Evolutionary conservation across 768 basidiomycete species (phyloP), one percentile per base, ranked within the genome.

Genomic region (Crucibulum laeve): DNA sequence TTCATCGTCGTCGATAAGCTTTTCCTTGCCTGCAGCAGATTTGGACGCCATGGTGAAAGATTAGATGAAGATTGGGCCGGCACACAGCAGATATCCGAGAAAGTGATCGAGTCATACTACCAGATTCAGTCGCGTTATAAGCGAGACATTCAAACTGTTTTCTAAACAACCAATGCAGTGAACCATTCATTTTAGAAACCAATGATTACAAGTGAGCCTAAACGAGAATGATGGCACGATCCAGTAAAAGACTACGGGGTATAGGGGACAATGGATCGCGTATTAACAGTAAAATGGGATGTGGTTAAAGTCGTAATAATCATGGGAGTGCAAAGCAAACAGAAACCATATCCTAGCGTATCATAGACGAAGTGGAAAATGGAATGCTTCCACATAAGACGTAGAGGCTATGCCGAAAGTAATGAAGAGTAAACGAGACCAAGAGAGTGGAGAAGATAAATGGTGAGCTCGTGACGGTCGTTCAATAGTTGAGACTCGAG

Each of bases 281-380:
- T 74, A 83, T 86, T 83, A 83, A 70, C 72, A 71, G 69, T 73
- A 69, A 70, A 68, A 79, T 64, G 66, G 76, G 71, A 80, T 74
- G 71, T 67, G 71, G 68, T 69, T 75, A 76, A n/a, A n/a, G 72
- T 80, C 77, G 65, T 81, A 73, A 76, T 73, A 69, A 77, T 79
- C 77, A 74, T 81, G 68, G 76, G 64, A 52, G 67, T 66, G 62
- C 60, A 61, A 72, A 71, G 65, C 61, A 73, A 64, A 64, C 63
- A 54, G 56, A 56, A 63, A 71, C 76, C 69, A 75, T 69, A 82
- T 81, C 82, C 82, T 73, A 75, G 70, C 71, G 65, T 67, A 71
- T 65, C 67, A 66, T 69, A 69, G 45, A 52, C 51, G 53, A 63
- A 61, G 49, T 48, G 51, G 59, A 56, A 46, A 62, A 51, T 49